These are phyloP conservation scores for Chloris gayana DNA, from an alignment of 176 grass and related monocot genomes.

Conservation along the genomic window DNA sequence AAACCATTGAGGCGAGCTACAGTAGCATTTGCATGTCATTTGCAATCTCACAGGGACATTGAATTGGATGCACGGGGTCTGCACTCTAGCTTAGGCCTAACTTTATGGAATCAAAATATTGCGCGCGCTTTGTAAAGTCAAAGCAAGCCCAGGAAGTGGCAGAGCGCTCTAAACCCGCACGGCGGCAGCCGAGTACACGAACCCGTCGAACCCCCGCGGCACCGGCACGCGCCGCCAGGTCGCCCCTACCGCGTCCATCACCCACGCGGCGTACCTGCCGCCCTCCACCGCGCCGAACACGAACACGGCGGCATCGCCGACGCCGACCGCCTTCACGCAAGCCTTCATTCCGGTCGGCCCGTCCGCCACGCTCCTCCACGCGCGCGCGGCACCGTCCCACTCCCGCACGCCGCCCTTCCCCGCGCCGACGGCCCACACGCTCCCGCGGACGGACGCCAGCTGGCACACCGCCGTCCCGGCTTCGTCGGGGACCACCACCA, in stretches of 20 bases:
- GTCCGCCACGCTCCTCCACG: slow-evolving; percentile 48
- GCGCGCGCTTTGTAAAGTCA: not conserved
- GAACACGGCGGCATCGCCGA: slow-evolving; percentile 17
- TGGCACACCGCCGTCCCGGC: slow-evolving; percentile 31
- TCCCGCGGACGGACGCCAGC: slow-evolving; percentile 32
- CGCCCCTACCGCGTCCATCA: slow-evolving; percentile 27
- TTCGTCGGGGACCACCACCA: slow-evolving; percentile 24
- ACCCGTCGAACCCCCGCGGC: slow-evolving; percentile 41
- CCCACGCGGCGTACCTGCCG: slow-evolving; percentile 27
- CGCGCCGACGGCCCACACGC: slow-evolving; percentile 46
- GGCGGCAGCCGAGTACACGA: slow-evolving; percentile 44
- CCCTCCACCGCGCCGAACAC: slow-evolving; percentile 36
- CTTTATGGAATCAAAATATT: not conserved
- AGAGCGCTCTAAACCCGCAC: slow-evolving; percentile 33
- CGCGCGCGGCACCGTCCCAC: slow-evolving; percentile 38
- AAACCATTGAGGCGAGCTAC: too few species aligned
- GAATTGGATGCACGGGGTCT: too few species aligned
- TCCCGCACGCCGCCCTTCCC: slow-evolving; percentile 47
- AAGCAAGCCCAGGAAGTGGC: not conserved
- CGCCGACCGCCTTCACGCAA: slow-evolving; percentile 38
- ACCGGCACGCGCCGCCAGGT: slow-evolving; percentile 43
- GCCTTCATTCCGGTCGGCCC: slow-evolving; percentile 41
- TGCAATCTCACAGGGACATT: too few species aligned
- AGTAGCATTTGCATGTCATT: too few species aligned
- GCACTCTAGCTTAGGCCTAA: too few species aligned